A percentile compares a stretch with the other conserved stretches of the same genome.
phyloP scores from a whole-genome alignment of 768 basidiomycete species.

The Hygrocybe punicea region DNA sequence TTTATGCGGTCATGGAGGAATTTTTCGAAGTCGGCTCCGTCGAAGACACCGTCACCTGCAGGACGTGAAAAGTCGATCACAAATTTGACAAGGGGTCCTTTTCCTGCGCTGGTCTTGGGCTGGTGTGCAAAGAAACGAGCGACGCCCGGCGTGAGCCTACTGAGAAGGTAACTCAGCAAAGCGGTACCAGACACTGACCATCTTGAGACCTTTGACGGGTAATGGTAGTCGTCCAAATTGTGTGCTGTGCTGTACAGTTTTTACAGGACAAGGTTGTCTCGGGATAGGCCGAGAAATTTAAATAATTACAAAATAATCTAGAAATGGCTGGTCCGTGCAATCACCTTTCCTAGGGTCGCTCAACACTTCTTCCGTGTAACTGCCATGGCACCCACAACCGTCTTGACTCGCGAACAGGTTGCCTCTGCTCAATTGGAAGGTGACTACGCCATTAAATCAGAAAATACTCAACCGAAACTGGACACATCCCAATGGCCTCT shows the following conservation, averaged over 20 bases:
- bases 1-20: constrained; percentile 93
- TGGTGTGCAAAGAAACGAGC: constrained; percentile 33
- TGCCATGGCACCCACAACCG: constrained; percentile 39
- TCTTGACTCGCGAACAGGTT: constrained; percentile 63
- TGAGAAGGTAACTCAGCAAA: constrained; percentile 92
- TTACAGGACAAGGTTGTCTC: constrained; percentile 34
- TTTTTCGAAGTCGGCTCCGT: constrained; percentile 68
- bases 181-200: constrained; percentile 74
- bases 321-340: too few relatives aligned
- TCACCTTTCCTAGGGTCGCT: too few relatives aligned
- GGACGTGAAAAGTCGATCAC: constrained; percentile 83
- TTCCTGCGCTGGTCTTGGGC: constrained; percentile 58
- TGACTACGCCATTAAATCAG: constrained; percentile 81
- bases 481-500: constrained; percentile 98
- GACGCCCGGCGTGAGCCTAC: constrained; percentile 68
- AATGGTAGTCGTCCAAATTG: constrained; percentile 5
- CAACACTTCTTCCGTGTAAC: neutral
- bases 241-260: constrained; percentile 52
- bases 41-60: constrained; percentile 56
- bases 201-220: constrained; percentile 38
- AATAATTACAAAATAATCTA: neutral
- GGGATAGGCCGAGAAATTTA: constrained; percentile 13
- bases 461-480: constrained; percentile 65
- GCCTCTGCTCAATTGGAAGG: constrained; percentile 70
- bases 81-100: constrained; percentile 59